A percentile compares a stretch with the other conserved stretches of the same genome.
These are phyloP conservation scores for Aureobasidium musti DNA, from an alignment of 2,329 filamentous ascomycete species.

Conservation along the genomic window DNA sequence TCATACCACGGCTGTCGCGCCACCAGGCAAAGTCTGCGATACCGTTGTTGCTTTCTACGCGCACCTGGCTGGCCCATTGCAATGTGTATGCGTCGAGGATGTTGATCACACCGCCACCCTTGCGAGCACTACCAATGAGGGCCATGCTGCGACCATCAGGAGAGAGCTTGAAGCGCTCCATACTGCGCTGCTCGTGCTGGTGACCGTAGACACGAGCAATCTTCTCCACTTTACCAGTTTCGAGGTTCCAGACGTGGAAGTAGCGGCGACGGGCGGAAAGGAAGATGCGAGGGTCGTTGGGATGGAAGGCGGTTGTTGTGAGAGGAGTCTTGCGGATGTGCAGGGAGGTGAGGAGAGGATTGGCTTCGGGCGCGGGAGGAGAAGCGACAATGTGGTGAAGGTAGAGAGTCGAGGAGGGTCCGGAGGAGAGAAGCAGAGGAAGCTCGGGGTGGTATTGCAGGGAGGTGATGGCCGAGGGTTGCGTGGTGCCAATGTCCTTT, in stretches of 20 bases:
- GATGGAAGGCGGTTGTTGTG: conserved; percentile 77
- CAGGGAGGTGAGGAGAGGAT: conserved; percentile 86
- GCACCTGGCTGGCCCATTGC: conserved; percentile 83
- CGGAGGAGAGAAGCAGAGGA: conserved; percentile 86
- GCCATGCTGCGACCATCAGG: conserved; percentile 87
- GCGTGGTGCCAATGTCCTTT: conserved; percentile 77
- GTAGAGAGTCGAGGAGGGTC: conserved; percentile 79
- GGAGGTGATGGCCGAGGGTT: conserved; percentile 75
- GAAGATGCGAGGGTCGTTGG: conserved; percentile 72
- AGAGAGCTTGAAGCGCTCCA: conserved; percentile 87
- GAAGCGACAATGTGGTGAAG: conserved; percentile 82
- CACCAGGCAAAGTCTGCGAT: conserved; percentile 94
- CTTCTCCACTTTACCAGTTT: conserved; percentile 79
- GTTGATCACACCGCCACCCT: conserved; percentile 87
- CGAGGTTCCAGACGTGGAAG: conserved; percentile 92
- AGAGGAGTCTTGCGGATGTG: conserved; percentile 85
- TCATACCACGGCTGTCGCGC: conserved; percentile 77
- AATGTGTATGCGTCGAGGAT: conserved; percentile 75
- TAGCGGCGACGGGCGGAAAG: conserved; percentile 85
- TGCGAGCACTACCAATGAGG: conserved; percentile 74
- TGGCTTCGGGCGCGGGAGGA: conserved; percentile 70
- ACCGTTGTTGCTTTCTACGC: conserved; percentile 78
- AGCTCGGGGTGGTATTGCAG: conserved; percentile 87
- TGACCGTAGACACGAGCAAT: conserved; percentile 74
- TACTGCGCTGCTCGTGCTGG: conserved; percentile 78